These are phyloP conservation scores for Malassezia restricta DNA, from an alignment of 1,284 basidiomycete genomes.

Conservation along the genomic window DNA sequence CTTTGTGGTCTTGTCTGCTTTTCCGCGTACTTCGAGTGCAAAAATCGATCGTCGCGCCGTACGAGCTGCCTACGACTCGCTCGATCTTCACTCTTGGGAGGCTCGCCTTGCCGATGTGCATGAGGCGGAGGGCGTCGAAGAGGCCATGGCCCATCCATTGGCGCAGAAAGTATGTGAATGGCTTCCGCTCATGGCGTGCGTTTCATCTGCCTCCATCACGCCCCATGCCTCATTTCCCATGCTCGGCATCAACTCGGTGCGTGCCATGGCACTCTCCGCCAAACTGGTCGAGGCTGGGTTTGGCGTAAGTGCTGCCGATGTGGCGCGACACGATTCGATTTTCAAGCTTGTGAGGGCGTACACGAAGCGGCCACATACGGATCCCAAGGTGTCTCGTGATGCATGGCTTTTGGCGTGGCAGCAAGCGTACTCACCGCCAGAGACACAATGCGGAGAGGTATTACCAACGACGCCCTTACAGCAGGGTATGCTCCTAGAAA, in stretches of 20 bases:
- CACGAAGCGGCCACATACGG: conserved; percentile 12
- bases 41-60: conserved; percentile 47
- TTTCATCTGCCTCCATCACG: conserved; percentile 19
- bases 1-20: conserved; percentile 42
- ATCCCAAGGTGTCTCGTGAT: not conserved
- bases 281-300: conserved; percentile 25
- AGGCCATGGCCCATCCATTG: conserved; percentile 12
- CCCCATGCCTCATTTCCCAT: conserved; percentile 32
- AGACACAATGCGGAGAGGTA: not conserved
- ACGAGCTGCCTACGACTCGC: conserved; percentile 25
- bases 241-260: conserved; percentile 41
- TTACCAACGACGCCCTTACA: conserved; percentile 33
- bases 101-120: conserved; percentile 22
- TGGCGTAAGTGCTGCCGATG: conserved; percentile 39
- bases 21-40: conserved; percentile 46
- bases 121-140: conserved; percentile 11
- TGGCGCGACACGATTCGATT: conserved; percentile 30
- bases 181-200: conserved; percentile 1
- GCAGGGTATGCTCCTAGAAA: conserved; percentile 41
- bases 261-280: conserved; percentile 39
- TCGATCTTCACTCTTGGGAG: conserved; percentile 41
- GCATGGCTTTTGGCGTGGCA: not conserved
- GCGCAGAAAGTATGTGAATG: conserved; percentile 31
- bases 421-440: conserved; percentile 3
- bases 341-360: conserved; percentile 21